Percentiles rank a stretch among this genome's conserved stretches.
Evolutionary conservation across 495 filamentous ascomycete genomes (phyloP).

Genomic region (Aspergillus carlsbadensis): DNA sequence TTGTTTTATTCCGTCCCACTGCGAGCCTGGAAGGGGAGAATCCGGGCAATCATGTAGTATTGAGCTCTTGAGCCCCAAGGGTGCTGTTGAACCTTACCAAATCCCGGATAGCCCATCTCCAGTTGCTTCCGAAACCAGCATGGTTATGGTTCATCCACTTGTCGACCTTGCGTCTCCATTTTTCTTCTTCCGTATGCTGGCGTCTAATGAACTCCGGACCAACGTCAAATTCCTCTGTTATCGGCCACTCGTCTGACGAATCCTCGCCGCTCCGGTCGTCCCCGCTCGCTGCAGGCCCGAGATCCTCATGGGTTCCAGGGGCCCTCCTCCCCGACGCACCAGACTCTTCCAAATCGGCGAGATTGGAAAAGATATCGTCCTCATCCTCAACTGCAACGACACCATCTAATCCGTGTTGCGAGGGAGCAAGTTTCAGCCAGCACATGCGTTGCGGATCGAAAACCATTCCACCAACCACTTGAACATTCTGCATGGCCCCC

Average conservation of each 20-base stretch:
- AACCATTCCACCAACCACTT: constrained; percentile 92
- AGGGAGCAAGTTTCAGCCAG: constrained; percentile 73
- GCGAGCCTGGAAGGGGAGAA: neutral
- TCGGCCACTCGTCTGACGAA: constrained; percentile 70
- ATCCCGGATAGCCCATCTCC: constrained; percentile 58
- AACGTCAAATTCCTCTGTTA: constrained; percentile 96
- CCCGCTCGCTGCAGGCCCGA: constrained; percentile 36
- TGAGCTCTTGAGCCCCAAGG: constrained; percentile 17
- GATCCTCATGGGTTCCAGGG: constrained; percentile 28
- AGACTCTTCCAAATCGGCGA: constrained; percentile 66
- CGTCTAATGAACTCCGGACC: constrained; percentile 89
- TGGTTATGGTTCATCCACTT: constrained; percentile 64
- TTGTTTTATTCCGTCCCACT: constrained; percentile 7
- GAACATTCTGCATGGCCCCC: constrained; percentile 68
- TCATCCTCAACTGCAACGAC: constrained; percentile 46
- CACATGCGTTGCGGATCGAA: constrained; percentile 96
- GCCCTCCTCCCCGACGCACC: constrained; percentile 39
- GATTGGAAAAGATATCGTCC: constrained; percentile 75
- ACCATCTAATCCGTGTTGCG: constrained; percentile 30
- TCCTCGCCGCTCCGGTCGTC: constrained; percentile 54
- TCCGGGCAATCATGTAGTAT: constrained; percentile 14
- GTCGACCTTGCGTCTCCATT: constrained; percentile 81
- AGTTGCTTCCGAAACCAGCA: constrained; percentile 40
- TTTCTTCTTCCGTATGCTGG: constrained; percentile 85
- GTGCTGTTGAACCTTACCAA: constrained; percentile 32